Conservation (phyloP, 2,329 filamentous ascomycete genomes). For the Talaromyces sp. region DNA sequence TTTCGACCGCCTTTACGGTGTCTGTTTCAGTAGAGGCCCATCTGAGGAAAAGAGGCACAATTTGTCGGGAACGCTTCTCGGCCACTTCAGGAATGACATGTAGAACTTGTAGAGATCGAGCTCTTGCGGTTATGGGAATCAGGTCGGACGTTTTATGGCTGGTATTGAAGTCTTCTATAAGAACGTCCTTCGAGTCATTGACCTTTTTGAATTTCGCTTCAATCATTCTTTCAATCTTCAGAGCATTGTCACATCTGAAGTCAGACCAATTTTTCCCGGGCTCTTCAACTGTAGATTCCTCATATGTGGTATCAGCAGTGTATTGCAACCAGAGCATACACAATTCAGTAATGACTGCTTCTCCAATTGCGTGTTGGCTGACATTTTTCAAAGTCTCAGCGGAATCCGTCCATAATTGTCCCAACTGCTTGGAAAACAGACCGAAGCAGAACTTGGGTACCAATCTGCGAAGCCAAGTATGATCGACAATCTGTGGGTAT, state of each 20-base stretch:
- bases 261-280: conserved; percentile 39
- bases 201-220: conserved; percentile 52
- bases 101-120: conserved; percentile 76
- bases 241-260: conserved; percentile 80
- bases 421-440: conserved; percentile 77
- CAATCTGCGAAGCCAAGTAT: conserved; percentile 65
- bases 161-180: conserved; percentile 62
- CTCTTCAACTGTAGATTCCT: conserved; percentile 22
- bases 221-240: conserved; percentile 54
- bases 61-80: conserved; percentile 76
- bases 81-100: conserved; percentile 69
- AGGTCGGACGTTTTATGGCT: conserved; percentile 48
- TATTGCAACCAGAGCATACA: conserved; percentile 71
- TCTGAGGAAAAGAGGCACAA: conserved; percentile 80
- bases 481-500: conserved; percentile 58
- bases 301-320: conserved; percentile 5
- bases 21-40: conserved; percentile 64
- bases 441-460: conserved; percentile 84
- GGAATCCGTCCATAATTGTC: conserved; percentile 83
- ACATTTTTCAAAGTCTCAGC: conserved; percentile 72
- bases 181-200: conserved; percentile 53
- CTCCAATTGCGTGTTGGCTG: conserved; percentile 64
- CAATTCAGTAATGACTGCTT: conserved; percentile 66
- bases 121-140: conserved; percentile 54
- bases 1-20: conserved; percentile 25